Evolutionary conservation across 108 stramenopile species (phyloP).

Genomic region (Cyclotella sp.): DNA sequence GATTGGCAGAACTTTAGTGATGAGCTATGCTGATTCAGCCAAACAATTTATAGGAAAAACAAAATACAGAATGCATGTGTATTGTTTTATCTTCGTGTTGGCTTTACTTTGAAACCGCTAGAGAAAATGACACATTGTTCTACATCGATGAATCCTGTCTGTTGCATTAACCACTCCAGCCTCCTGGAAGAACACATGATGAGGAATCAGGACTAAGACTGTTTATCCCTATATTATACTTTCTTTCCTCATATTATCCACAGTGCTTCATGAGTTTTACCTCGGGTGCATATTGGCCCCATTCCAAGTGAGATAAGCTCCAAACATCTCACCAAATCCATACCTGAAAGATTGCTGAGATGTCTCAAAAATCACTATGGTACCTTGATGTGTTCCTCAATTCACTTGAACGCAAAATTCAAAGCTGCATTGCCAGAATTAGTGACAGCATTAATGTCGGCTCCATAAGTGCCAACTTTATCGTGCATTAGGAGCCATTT

Average conservation of each 20-base stretch:
- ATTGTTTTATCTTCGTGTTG: too few species aligned
- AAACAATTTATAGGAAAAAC: too few species aligned
- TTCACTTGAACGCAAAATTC: constrained; percentile 54
- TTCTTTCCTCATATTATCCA: not conserved
- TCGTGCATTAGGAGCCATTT: constrained; percentile 71
- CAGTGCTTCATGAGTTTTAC: constrained; percentile 17
- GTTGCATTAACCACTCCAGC: too few species aligned
- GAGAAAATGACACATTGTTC: too few species aligned
- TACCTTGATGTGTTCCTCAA: not conserved
- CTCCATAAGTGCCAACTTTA: constrained; percentile 67
- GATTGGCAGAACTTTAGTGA: too few species aligned
- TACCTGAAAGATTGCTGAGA: constrained; percentile 18
- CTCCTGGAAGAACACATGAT: too few species aligned
- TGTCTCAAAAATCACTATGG: not conserved
- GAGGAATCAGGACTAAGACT: too few species aligned
- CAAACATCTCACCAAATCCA: constrained; percentile 48
- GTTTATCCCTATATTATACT: too few species aligned
- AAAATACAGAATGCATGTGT: too few species aligned
- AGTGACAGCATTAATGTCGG: constrained; percentile 59
- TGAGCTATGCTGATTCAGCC: too few species aligned
- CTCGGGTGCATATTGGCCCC: constrained; percentile 49
- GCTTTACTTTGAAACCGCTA: too few species aligned
- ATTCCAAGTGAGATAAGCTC: constrained; percentile 58
- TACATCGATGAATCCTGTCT: too few species aligned
- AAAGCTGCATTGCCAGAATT: constrained; percentile 55